Conservation (phyloP, 2,329 filamentous ascomycete genomes). For the Phaeosphaeria sp. region DNA sequence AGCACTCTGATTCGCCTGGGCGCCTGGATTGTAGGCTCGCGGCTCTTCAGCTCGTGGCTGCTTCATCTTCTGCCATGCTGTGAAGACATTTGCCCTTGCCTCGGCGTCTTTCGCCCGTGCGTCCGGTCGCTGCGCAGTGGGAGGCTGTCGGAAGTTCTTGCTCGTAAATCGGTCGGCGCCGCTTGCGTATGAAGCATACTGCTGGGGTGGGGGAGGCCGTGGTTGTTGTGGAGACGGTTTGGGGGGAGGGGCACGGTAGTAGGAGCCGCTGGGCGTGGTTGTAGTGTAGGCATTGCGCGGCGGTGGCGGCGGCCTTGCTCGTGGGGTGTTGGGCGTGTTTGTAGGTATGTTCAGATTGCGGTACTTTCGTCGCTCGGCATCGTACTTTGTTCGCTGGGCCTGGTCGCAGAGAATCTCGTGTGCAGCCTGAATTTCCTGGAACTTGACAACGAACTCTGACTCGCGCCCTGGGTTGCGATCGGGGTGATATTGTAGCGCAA, state of each 20-base stretch:
- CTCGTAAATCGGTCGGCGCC: slow-evolving; percentile 54
- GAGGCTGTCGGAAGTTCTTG: slow-evolving; percentile 50
- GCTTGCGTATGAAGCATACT: slow-evolving; percentile 39
- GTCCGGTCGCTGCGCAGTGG: slow-evolving; percentile 40
- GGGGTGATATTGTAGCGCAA: slow-evolving; percentile 86
- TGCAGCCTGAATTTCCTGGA: slow-evolving; percentile 85
- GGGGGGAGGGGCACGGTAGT: slow-evolving; percentile 41
- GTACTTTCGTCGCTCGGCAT: slow-evolving; percentile 63
- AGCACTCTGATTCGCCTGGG: slow-evolving; percentile 9
- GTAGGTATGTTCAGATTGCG: slow-evolving; percentile 36
- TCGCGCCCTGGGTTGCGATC: slow-evolving; percentile 88
- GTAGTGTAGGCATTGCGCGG: slow-evolving; percentile 53
- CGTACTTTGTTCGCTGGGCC: slow-evolving; percentile 66
- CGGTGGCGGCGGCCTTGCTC: slow-evolving; percentile 52
- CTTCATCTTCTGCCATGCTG: slow-evolving; percentile 59
- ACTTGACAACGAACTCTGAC: slow-evolving; percentile 78
- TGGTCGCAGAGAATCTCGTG: slow-evolving; percentile 76
- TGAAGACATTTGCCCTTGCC: slow-evolving; percentile 53
- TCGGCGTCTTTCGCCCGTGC: slow-evolving; percentile 46
- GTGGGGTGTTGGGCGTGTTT: slow-evolving; percentile 49
- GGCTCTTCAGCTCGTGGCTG: slow-evolving; percentile 40
- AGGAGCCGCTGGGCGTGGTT: slow-evolving; percentile 41
- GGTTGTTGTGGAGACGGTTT: slow-evolving; percentile 31
- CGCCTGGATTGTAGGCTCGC: slow-evolving; percentile 25
- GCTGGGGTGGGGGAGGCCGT: slow-evolving; percentile 35